These are phyloP conservation scores for Chaetomium cochliodes DNA, from an alignment of 495 filamentous ascomycete genomes.

Conservation along the genomic window DNA sequence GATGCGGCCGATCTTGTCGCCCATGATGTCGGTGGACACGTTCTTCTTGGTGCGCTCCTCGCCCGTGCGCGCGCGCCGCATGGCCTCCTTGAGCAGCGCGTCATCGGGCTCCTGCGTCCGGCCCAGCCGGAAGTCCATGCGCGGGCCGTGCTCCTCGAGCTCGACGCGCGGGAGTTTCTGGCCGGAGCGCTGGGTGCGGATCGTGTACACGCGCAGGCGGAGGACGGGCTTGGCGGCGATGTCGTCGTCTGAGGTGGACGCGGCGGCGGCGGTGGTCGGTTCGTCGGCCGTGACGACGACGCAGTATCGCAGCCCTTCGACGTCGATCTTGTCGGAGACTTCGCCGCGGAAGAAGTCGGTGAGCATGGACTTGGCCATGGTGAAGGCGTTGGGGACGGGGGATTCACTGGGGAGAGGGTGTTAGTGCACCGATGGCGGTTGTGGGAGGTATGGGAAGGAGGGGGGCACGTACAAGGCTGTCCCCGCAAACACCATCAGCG, in stretches of 20 bases:
- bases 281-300: constrained; percentile 79
- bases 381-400: constrained; percentile 68
- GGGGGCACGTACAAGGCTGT: constrained; percentile 56
- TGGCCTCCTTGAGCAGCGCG: constrained; percentile 79
- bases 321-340: constrained; percentile 74
- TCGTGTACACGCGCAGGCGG: constrained; percentile 79
- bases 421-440: not conserved
- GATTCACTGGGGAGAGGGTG: constrained; percentile 52
- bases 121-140: constrained; percentile 89
- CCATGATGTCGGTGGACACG: constrained; percentile 81
- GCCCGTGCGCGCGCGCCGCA: constrained; percentile 73
- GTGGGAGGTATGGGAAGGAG: not conserved
- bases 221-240: constrained; percentile 63
- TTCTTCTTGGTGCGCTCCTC: constrained; percentile 93
- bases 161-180: constrained; percentile 87
- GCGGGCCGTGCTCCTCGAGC: constrained; percentile 90
- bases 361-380: constrained; percentile 80
- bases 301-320: constrained; percentile 89
- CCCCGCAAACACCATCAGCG: constrained; percentile 83
- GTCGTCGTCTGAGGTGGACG: constrained; percentile 44
- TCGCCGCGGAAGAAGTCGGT: constrained; percentile 81
- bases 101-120: constrained; percentile 73
- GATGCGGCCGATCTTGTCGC: constrained; percentile 93
- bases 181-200: constrained; percentile 80
- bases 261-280: constrained; percentile 38